Conservation (phyloP, 352 stramenopile species). For the Plasmopara muralis region DNA sequence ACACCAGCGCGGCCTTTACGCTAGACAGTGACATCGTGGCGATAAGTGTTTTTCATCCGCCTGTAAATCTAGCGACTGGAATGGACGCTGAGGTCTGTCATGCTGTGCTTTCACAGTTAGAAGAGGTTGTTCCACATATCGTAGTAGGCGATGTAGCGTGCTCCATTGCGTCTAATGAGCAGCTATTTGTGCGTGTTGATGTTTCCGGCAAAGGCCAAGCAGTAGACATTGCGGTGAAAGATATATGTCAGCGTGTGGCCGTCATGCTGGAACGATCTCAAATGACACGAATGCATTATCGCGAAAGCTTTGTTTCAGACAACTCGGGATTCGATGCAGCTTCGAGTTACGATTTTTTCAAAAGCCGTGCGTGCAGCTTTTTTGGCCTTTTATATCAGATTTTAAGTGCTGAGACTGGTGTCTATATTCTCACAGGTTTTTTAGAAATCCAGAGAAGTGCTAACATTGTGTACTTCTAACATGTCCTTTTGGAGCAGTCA, state of each 20-base stretch:
- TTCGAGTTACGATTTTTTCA: neutral
- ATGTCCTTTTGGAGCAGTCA: neutral
- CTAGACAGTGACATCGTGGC: slow-evolving; percentile 11
- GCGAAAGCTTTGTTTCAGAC: neutral
- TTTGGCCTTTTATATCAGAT: neutral
- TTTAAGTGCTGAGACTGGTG: neutral
- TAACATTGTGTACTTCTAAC: neutral
- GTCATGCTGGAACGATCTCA: slow-evolving; percentile 42
- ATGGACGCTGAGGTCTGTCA: slow-evolving; percentile 46
- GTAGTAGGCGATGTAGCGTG: slow-evolving; percentile 56
- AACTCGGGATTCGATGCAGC: neutral
- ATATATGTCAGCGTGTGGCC: slow-evolving; percentile 49
- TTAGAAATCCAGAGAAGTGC: neutral
- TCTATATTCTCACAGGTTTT: neutral
- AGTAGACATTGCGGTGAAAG: slow-evolving; percentile 18
- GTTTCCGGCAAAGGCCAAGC: slow-evolving; percentile 4
- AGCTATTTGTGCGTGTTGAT: slow-evolving; percentile 2
- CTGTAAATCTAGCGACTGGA: slow-evolving; percentile 30
- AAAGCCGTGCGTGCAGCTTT: neutral
- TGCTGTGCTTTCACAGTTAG: slow-evolving; percentile 46
- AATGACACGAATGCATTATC: neutral
- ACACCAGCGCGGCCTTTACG: slow-evolving; percentile 6
- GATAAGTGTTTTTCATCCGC: slow-evolving; percentile 37
- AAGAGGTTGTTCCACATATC: slow-evolving; percentile 44
- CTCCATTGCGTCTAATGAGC: slow-evolving; percentile 31